Evolutionary conservation across 169 alveolate genomes (phyloP).

Genomic region (Blepharisma undulans): DNA sequence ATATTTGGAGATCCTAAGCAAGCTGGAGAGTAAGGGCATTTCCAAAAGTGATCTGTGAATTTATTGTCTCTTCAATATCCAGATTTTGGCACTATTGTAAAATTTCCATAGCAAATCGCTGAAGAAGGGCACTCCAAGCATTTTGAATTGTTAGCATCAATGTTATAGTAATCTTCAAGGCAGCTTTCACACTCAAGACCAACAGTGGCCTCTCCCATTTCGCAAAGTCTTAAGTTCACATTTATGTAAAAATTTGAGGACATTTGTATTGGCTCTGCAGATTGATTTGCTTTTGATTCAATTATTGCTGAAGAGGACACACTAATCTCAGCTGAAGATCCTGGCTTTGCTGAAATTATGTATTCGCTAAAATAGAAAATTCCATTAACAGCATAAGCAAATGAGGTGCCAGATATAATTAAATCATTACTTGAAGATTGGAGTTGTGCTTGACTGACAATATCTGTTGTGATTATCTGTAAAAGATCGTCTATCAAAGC

Average conservation of each 20-base stretch:
- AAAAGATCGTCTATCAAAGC: not conserved
- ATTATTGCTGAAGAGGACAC: too few species aligned
- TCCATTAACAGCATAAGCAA: not conserved
- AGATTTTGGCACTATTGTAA: not conserved
- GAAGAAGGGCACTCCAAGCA: not conserved
- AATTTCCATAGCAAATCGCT: slow-evolving; percentile 14
- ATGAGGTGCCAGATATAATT: not conserved
- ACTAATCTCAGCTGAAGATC: not conserved
- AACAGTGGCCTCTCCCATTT: not conserved
- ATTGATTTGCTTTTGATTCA: too few species aligned
- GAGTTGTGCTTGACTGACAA: not conserved
- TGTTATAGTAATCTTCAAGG: not conserved
- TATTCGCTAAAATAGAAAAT: not conserved
- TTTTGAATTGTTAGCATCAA: not conserved
- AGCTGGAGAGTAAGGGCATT: not conserved
- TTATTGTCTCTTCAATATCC: not conserved
- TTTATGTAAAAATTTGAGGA: not conserved
- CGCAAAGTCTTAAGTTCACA: not conserved
- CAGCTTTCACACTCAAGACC: not conserved
- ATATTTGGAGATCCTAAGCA: not conserved
- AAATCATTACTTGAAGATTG: not conserved
- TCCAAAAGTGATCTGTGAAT: not conserved
- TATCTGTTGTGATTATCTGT: not conserved
- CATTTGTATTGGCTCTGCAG: not conserved
- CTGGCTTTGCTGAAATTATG: not conserved